A percentile compares a stretch with the other conserved stretches of the same genome.
Evolutionary conservation across 805 yeast species (phyloP).

Genomic region (Starmerella floris): DNA sequence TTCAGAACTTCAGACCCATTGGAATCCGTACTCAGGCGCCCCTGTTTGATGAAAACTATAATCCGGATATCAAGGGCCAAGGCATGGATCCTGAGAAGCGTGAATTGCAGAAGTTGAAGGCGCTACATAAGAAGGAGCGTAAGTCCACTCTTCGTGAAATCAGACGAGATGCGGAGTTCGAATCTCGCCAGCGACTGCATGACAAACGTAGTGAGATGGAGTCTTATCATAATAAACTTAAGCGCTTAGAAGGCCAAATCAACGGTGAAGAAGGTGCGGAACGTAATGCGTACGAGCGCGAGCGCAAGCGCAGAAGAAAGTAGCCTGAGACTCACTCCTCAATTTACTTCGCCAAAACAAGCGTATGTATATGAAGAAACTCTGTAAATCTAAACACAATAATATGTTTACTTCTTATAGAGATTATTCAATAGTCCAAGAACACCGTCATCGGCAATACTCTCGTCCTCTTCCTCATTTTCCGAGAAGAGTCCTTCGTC

Average conservation of each 20-base stretch:
- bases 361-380: not conserved
- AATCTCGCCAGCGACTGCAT: slow-evolving; percentile 69
- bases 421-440: slow-evolving; percentile 70
- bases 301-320: slow-evolving; percentile 39
- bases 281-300: slow-evolving; percentile 82
- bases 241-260: slow-evolving; percentile 69
- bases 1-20: slow-evolving; percentile 74
- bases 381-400: not conserved
- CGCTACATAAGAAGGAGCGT: slow-evolving; percentile 80
- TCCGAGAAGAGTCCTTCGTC: slow-evolving; percentile 9
- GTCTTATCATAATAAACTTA: slow-evolving; percentile 82
- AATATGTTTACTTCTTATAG: slow-evolving; percentile 34
- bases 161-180: slow-evolving; percentile 76
- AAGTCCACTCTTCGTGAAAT: slow-evolving; percentile 79
- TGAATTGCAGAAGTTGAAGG: slow-evolving; percentile 69
- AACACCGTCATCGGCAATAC: slow-evolving; percentile 39
- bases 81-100: slow-evolving; percentile 71
- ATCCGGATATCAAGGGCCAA: slow-evolving; percentile 86
- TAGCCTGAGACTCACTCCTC: not conserved
- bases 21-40: slow-evolving; percentile 81
- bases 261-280: slow-evolving; percentile 92
- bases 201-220: slow-evolving; percentile 63
- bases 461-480: slow-evolving; percentile 28
- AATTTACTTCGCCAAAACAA: not conserved
- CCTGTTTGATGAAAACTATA: slow-evolving; percentile 87